Evolutionary conservation across 371 early-diverging fungal species (phyloP), one percentile per base, ranked within the genome.

Genomic region (Mucor circinelloides): DNA sequence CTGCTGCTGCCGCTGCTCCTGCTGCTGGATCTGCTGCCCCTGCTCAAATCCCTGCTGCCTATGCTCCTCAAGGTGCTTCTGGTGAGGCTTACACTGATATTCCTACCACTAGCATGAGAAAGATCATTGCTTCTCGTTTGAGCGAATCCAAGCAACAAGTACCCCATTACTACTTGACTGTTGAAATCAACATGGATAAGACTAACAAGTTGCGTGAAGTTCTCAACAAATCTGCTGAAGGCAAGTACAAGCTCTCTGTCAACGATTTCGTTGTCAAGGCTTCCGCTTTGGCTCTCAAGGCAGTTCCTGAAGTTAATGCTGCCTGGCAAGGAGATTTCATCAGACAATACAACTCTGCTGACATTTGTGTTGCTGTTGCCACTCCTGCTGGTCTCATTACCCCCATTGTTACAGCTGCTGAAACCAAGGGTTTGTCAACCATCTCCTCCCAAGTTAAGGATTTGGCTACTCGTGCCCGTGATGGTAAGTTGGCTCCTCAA

Each of bases 231-330:
- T 85, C 92, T 31, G 80, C 88, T 30, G 90, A 94, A 67, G 97
- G 94, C 65, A 89, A 93, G 75, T 96, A 90, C 90, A 98, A 97
- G 89, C 82, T 98, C 36, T 97, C 98, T 23, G 94, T 99, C 80
- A 99, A 99, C 77, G 99, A 99, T 82, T 98, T 99, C 75, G 89
- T 98, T 48, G 88, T 97, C 89, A 98, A 98, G 91, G 97, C 99
- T 0, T 88, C 96, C 36, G 93, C 93, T 55, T 86, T 94, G 60
- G 93, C 97, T 12, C 87, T 99, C 66, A 90, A 90, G 81, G 93
- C 91, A 71, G 95, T 97, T 15, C 98, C 99, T 36, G 97, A 94
- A 65, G 97, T 96, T 73, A 99, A 99, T 90, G 87, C 92, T 80
- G 88, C 96, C 48, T 99, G 97, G 97, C 91, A 95, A 78, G 95